Evolutionary conservation across 192 early-diverging fungal genomes (phyloP).

Genomic region (Coemansia sp.): DNA sequence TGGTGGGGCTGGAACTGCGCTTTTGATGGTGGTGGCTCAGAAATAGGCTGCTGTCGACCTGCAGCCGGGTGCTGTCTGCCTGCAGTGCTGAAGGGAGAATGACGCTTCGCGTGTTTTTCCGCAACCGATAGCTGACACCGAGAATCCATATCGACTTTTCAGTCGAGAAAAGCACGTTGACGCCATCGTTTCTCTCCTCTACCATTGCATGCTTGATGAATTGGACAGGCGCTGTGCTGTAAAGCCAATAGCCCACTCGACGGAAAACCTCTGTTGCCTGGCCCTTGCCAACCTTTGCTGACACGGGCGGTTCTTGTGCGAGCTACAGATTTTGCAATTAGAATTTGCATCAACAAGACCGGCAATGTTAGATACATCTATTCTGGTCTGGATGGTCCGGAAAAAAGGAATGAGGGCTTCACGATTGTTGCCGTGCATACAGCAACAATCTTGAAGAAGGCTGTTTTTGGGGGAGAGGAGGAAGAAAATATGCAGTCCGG

Average conservation of each 20-base stretch:
- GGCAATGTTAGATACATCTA: not conserved
- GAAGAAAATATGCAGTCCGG: not conserved
- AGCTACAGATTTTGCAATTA: slow-evolving; percentile 27
- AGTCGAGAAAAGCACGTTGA: slow-evolving; percentile 51
- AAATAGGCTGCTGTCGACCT: slow-evolving; percentile 51
- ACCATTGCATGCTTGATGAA: slow-evolving; percentile 57
- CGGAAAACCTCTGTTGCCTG: slow-evolving; percentile 51
- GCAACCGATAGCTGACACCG: slow-evolving; percentile 53
- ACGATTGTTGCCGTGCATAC: not conserved
- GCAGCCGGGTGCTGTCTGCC: slow-evolving; percentile 48
- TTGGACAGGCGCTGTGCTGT: slow-evolving; percentile 56
- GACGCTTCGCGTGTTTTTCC: slow-evolving; percentile 47
- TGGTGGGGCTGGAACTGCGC: slow-evolving; percentile 47
- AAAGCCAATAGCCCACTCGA: slow-evolving; percentile 56
- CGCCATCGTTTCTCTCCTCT: slow-evolving; percentile 50
- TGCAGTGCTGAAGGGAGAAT: slow-evolving; percentile 45
- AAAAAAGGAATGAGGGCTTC: not conserved
- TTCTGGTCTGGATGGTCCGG: not conserved
- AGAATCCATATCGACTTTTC: slow-evolving; percentile 53
- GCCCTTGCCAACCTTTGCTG: slow-evolving; percentile 48
- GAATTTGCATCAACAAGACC: not conserved
- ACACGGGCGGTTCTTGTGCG: slow-evolving; percentile 40
- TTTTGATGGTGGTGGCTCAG: slow-evolving; percentile 52
- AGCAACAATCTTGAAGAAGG: not conserved
- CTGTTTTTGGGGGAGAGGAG: not conserved